Evolutionary conservation across 2,329 filamentous ascomycete species (phyloP), one percentile per base, ranked within the genome.

Genomic region (Mycogone perniciosa): DNA sequence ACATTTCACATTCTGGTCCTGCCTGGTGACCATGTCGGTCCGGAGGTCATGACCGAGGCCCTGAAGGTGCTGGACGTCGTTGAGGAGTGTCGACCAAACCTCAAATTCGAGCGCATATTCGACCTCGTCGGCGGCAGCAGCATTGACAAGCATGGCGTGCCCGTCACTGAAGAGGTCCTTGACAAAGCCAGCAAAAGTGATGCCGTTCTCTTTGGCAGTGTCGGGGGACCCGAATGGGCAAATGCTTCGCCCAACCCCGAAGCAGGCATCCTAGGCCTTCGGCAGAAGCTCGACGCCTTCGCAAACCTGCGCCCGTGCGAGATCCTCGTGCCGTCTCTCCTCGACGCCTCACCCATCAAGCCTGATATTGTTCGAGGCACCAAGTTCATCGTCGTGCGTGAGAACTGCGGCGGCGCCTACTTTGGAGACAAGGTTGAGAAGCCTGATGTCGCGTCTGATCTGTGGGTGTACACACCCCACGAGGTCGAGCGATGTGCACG

Each of bases 331-430:
- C 69, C 68, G 1, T 70, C 71, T 2, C 59, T 71, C 0, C 62
- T 69, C 10, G 63, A 64, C 6, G 61, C 68, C 11, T 72, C 70
- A 1, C 73, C 75, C 1, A 66, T 78, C 52, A 76, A 74, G 54
- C 56, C 66, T 2, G 68, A 72, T 6, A 63, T 75, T 13, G 72
- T 75, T 27, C 55, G 59, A 1, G 75, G 71, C 5, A 72, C 72
- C 13, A 69, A 76, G 51, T 76, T 77, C 56, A 70, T 76, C 53
- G 66, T 77, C 3, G 68, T 77, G 10, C 63, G 74, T 11, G 75
- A 78, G 60, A 76, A 76, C 54, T 75, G 72, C 53, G 73, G 74
- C 6, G 75, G 75, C 7, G 72, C 73, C 1, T 77, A 76, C 56
- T 76, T 74, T 59, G 76, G 76, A 7, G 58, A 68, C 10, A 77